Evolutionary conservation across 495 filamentous ascomycete genomes (phyloP), one percentile per base, ranked within the genome.

Genomic region (Penicillium samsonianum): DNA sequence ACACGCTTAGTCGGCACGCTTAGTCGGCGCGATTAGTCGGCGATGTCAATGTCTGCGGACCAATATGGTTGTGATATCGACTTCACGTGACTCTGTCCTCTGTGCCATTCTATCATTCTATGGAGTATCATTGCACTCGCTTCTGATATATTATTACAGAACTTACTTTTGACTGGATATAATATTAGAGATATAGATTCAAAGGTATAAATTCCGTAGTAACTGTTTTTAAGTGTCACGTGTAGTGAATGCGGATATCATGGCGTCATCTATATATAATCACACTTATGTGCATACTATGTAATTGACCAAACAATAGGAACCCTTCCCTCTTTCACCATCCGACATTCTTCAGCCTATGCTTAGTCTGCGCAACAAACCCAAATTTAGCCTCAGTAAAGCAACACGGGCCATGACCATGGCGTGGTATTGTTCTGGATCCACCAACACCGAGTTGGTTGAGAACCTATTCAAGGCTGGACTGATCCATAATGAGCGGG

Each of bases 351-450:
- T 8, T 16, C 9, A 3, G n/a, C 35, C 26, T 19, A 63, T 60
- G 57, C 35, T 60, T 0, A 46, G 31, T 3, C 2, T 31, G 9
- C 2, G n/a, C 12, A 1, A n/a, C 25, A 55, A 20, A 8, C 12
- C 11, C 11, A 38, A 41, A 52, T 6, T 20, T 2, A 38, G 5
- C 31, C 2, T 14, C 6, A 50, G 30, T 14, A 52, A 30, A 52
- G 12, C 45, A 78, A 58, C 33, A 58, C 65, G 49, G 45, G 20
- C 53, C 42, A 50, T 60, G n/a, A 62, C 60, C 35, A 99, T 99
- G 94, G 92, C 92, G 54, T 99, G 94, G 94, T 83, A 84, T 58
- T 90, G 88, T 69, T 90, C 89, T 17, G 92, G 91, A 48, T 73
- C 77, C 22, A 84, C 86, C 35, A 99, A 99, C 75, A 70, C 68